These are phyloP conservation scores for Xylariaceae sp. DNA, from an alignment of 2,329 filamentous ascomycete species.

Conservation along the genomic window DNA sequence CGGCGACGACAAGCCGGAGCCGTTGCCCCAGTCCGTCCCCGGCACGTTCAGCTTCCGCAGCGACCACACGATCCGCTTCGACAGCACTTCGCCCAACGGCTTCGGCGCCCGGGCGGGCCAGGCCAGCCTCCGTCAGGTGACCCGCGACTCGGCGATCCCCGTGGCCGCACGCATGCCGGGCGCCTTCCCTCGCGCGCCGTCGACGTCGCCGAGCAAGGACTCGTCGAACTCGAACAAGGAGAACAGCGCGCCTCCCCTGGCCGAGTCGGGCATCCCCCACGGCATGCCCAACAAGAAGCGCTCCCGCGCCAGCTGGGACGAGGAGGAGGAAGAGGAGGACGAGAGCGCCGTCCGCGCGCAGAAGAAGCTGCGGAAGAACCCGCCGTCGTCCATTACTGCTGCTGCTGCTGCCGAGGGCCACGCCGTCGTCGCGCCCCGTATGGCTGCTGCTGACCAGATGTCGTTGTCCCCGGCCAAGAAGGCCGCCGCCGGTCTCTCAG, in stretches of 20 bases:
- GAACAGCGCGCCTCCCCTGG: constrained; percentile 27
- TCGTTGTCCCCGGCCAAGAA: constrained; percentile 29
- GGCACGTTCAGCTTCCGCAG: constrained; percentile 59
- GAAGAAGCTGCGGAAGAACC: constrained; percentile 50
- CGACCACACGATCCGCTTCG: constrained; percentile 57
- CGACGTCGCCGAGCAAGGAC: constrained; percentile 8
- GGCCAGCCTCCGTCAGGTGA: constrained; percentile 52
- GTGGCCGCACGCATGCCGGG: constrained; percentile 49
- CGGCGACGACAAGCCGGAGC: constrained; percentile 13
- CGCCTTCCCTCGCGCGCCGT: constrained; percentile 36
- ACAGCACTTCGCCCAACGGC: constrained; percentile 36
- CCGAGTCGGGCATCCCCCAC: constrained; percentile 42
- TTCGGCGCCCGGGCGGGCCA: constrained; percentile 54
- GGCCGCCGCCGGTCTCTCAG: constrained; percentile 6
- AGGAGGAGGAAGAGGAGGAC: constrained; percentile 44
- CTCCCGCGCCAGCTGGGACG: constrained; percentile 48
- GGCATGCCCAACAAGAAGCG: constrained; percentile 62
- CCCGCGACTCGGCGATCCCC: constrained; percentile 38
- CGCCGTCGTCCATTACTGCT: too few relatives aligned
- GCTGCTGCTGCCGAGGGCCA: constrained; percentile 46
- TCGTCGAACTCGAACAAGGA: constrained; percentile 17
- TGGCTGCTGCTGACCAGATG: too few relatives aligned
- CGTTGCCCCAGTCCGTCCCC: constrained; percentile 34
- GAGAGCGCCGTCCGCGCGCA: constrained; percentile 40
- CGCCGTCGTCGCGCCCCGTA: constrained; percentile 43